These are phyloP conservation scores for Populus davidiana DNA, from an alignment of 345 rosid genomes.

Conservation along the genomic window DNA sequence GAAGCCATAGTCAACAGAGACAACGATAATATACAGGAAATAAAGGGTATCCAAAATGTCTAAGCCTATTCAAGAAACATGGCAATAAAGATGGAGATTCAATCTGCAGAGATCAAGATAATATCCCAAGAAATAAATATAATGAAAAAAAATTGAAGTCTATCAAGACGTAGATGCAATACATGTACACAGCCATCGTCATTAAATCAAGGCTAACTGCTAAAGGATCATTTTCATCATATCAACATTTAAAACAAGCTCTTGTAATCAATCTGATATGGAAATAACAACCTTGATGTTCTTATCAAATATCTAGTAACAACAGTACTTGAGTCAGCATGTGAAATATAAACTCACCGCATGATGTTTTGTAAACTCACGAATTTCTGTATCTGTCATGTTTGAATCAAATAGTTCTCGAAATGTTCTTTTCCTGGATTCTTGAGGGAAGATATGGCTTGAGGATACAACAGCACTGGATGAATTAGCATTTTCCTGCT, in stretches of 20 bases:
- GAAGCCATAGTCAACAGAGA: not conserved
- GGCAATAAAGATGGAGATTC: not conserved
- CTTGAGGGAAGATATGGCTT: slow-evolving; percentile 15
- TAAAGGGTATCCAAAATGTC: not conserved
- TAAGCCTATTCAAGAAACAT: not conserved
- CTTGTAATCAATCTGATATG: not conserved
- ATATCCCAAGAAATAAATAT: not conserved
- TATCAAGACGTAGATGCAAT: not conserved
- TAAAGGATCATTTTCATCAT: not conserved
- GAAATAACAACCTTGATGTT: not conserved
- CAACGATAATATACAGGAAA: not conserved
- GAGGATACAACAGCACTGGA: slow-evolving; percentile 23
- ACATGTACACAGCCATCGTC: not conserved
- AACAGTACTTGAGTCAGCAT: not conserved
- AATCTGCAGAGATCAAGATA: not conserved
- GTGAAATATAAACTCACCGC: slow-evolving; percentile 15
- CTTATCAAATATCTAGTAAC: slow-evolving; percentile 5
- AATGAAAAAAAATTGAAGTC: not conserved
- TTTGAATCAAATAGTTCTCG: slow-evolving; percentile 26
- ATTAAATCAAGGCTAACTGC: not conserved
- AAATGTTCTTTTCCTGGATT: slow-evolving; percentile 37
- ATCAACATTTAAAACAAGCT: not conserved
- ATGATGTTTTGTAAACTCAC: slow-evolving; percentile 15
- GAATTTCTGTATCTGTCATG: slow-evolving; percentile 18
- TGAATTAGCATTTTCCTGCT: slow-evolving; percentile 17